Percentiles rank a stretch among this genome's conserved stretches.
These are phyloP conservation scores for Phytophthora kernoviae DNA, from an alignment of 352 stramenopile genomes.

Conservation along the genomic window DNA sequence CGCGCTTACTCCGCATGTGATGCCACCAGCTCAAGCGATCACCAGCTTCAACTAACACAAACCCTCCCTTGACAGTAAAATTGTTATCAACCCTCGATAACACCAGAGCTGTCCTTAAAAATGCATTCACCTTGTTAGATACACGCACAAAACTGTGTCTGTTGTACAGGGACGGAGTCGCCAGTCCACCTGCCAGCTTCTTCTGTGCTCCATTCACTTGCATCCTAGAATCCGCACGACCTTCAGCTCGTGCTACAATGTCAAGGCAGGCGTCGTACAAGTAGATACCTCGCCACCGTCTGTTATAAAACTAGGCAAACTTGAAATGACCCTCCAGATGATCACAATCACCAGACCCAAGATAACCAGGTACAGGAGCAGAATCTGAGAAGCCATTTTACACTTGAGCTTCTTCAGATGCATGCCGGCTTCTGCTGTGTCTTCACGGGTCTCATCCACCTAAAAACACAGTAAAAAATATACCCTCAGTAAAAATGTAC, in stretches of 20 bases:
- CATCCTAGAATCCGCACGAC: neutral
- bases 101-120: slow-evolving; percentile 15
- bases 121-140: slow-evolving; percentile 40
- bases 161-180: slow-evolving; percentile 19
- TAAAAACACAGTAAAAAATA: slow-evolving; percentile 8
- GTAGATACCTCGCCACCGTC: neutral
- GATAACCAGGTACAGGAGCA: slow-evolving; percentile 83
- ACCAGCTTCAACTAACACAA: slow-evolving; percentile 2
- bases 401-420: slow-evolving; percentile 84
- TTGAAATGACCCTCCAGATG: slow-evolving; percentile 74
- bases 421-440: slow-evolving; percentile 66
- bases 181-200: slow-evolving; percentile 6
- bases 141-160: slow-evolving; percentile 39
- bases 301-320: slow-evolving; percentile 41
- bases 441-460: slow-evolving; percentile 74
- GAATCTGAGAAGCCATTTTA: slow-evolving; percentile 79
- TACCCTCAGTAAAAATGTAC: slow-evolving; percentile 1
- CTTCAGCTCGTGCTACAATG: neutral
- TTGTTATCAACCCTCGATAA: neutral
- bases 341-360: slow-evolving; percentile 71
- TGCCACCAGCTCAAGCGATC: neutral
- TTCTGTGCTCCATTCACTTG: neutral
- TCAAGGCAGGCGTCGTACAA: neutral
- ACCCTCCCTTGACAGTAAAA: neutral
- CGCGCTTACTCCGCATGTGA: neutral